Percentiles rank a stretch among this genome's conserved stretches.
Evolutionary conservation across 2,329 filamentous ascomycete species (phyloP).

Genomic region (Arthrobotrys sphaeroides): DNA sequence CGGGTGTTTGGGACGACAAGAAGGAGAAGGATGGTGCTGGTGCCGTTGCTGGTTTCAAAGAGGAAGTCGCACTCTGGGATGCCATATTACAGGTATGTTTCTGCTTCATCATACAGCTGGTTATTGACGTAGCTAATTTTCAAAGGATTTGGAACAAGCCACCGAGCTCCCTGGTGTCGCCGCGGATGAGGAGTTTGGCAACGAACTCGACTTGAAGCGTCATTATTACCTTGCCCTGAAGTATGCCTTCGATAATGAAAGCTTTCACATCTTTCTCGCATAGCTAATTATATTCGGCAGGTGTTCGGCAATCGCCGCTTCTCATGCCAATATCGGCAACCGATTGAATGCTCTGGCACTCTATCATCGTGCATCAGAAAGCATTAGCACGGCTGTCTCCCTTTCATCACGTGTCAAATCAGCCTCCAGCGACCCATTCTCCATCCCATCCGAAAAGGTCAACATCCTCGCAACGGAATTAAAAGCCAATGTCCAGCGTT

Average conservation of each 20-base stretch:
- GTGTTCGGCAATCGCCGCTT: constrained; percentile 83
- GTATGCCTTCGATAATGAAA: constrained; percentile 62
- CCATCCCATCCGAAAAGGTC: constrained; percentile 70
- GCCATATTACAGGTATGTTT: constrained; percentile 66
- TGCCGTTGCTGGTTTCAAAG: constrained; percentile 68
- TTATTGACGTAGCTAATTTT: not conserved
- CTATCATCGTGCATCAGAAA: constrained; percentile 74
- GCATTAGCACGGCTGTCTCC: constrained; percentile 63
- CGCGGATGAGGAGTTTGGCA: constrained; percentile 78
- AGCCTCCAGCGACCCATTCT: constrained; percentile 71
- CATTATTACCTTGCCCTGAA: constrained; percentile 90
- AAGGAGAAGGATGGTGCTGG: constrained; percentile 68
- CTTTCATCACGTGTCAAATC: constrained; percentile 60
- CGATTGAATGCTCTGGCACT: constrained; percentile 85
- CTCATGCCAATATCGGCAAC: constrained; percentile 78
- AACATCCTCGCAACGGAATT: constrained; percentile 71
- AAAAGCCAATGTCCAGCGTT: constrained; percentile 77
- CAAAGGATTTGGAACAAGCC: constrained; percentile 90
- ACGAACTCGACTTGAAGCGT: constrained; percentile 79
- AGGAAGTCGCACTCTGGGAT: constrained; percentile 89
- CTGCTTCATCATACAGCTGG: not conserved
- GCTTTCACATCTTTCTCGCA: no score
- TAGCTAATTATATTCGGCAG: constrained; percentile 62
- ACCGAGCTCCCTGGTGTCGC: constrained; percentile 90
- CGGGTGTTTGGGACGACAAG: constrained; percentile 63